Evolutionary conservation across 148 eudicot genomes (phyloP), one percentile per base, ranked within the genome.

Genomic region (Chenopodium berlandieri): DNA sequence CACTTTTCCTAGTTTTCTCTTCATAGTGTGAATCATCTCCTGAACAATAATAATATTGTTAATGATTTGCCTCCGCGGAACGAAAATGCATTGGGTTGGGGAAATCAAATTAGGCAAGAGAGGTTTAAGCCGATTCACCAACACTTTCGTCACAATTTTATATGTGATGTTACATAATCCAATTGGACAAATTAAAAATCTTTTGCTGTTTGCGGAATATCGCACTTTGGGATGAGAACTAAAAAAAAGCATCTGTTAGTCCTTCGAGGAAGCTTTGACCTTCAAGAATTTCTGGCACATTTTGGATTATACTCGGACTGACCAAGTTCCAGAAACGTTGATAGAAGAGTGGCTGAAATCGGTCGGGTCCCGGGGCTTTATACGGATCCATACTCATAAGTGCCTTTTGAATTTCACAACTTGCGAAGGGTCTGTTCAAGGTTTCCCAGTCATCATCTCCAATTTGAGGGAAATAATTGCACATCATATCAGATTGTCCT

Each of bases 291-390:
- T 71, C 9, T 3, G 9, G 12, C 1, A 25, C 71, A 13, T 0
- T 0, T 1, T 13, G 16, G 9, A 13, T 9, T 2, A 68, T 44
- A 25, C 10, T 25, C 0, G 3, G 37, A 0, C 1, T 14, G 0
- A 68, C 20, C 6, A 68, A 14, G 0, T 68, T 12, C 71, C 27
- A 71, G 12, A 1, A 37, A 8, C 20, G 3, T 34, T 34, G 37
- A 34, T 34, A 34, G 0, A 34, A 34, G 3, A 34, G 37, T 3
- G 37, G 37, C 4, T 34, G 37, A 34, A 34, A 34, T 2, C 37
- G 4, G 37, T 34, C 37, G 4, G 37, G 37, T 3, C 37, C 37
- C 37, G 37, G 37, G 4, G 37, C 37, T 34, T 34, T 34, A 34
- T 34, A 34, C 0, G 4, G 37, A 34, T 34, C 37, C 37, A 34